These are phyloP conservation scores for Fraxinus albicans DNA, from an alignment of 305 asterid species.

Conservation along the genomic window DNA sequence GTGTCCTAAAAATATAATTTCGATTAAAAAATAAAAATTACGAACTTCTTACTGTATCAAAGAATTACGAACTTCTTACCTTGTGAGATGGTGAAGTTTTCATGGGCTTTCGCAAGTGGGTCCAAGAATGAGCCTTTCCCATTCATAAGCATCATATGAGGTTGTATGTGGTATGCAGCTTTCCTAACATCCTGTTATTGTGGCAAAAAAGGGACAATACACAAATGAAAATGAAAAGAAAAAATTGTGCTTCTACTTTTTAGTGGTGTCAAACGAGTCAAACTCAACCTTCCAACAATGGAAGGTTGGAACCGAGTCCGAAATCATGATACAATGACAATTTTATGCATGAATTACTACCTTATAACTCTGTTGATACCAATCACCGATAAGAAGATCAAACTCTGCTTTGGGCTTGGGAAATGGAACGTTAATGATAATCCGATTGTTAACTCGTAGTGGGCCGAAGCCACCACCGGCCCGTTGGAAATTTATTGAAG, in stretches of 20 bases:
- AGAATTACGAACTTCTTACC: background rate
- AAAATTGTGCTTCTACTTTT: background rate
- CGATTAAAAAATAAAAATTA: background rate
- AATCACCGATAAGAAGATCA: slow-evolving; percentile 58
- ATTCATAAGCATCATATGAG: background rate
- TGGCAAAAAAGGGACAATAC: background rate
- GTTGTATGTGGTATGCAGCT: background rate
- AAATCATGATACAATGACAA: background rate
- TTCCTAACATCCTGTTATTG: background rate
- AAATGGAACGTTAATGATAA: slow-evolving; percentile 48
- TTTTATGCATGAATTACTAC: background rate
- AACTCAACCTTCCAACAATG: background rate
- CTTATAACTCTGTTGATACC: slow-evolving; percentile 25
- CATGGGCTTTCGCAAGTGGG: background rate
- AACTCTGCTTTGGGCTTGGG: slow-evolving; percentile 64
- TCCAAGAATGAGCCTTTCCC: slow-evolving; percentile 4
- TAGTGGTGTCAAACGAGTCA: background rate
- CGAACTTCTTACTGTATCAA: background rate
- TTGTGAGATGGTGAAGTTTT: background rate
- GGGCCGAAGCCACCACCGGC: slow-evolving; percentile 84
- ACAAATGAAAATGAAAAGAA: background rate
- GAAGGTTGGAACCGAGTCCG: background rate
- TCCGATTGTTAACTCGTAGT: slow-evolving; percentile 59
- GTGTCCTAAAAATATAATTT: background rate
- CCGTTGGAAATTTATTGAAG: slow-evolving; percentile 60